Evolutionary conservation across 2,329 filamentous ascomycete genomes (phyloP), one percentile per base, ranked within the genome.

Genomic region (Colletotrichum truncatum): DNA sequence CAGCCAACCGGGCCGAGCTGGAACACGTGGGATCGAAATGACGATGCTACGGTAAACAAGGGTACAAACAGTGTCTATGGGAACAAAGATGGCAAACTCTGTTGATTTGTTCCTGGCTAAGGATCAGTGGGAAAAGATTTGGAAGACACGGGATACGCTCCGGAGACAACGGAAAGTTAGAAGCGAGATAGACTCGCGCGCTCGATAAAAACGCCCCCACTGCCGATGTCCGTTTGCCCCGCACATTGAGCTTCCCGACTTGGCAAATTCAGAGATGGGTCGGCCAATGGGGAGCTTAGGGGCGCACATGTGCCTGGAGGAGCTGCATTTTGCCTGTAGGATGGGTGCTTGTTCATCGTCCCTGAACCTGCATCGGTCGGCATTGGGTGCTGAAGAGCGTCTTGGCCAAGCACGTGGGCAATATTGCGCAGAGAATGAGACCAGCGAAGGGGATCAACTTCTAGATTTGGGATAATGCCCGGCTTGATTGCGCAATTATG

Each of bases 201-300:
- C 14, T 54, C 28, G 54, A 39, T 12, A 30, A 25, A 16, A 28
- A 14, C 21, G 18, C 38, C 53, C 38, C 53, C 53, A 56, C 53
- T 56, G 53, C 54, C 41, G 52, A 55, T 43, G 38, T 16, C 26
- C 34, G 23, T 14, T 23, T 30, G 34, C 62, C 49, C 56, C 62
- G 46, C 62, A 43, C 23, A 8, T 4, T 8, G 34, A 55, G 62
- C 57, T 55, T 62, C 62, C 57, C 34, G 48, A 55, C 62, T 55
- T 39, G 62, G 62, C 39, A 48, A 18, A 48, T 48, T 28, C 21
- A 10, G 12, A n/a, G 3, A n/a, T 30, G 18, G 18, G 3, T 34
- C 14, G 34, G 26, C 62, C 62, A 65, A 65, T 65, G 25, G 57
- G 30, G 25, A 12, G 10, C 41, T 54, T 43, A 9, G 16, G 49